Base-by-base conservation (phyloP, 345 rosid genomes). In the Citrus inodora region DNA sequence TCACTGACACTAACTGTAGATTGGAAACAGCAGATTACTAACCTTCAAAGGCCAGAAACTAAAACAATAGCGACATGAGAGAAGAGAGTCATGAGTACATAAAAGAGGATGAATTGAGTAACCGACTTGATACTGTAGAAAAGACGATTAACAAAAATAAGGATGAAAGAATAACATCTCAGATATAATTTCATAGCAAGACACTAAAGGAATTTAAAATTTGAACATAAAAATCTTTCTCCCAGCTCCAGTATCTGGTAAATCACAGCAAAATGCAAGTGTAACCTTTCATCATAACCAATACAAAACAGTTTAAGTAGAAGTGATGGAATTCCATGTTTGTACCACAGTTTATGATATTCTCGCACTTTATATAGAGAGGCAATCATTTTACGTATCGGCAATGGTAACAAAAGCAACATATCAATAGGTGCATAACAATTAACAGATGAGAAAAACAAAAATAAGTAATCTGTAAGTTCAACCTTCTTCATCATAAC, bases 1-100 rank as follows among this genome's bases (percentile, higher is more conserved):
- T 97, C 99, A 86, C 97, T 94, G 37, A 97, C 98, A 83, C 97
- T 93, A 85, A 94, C 99, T 97, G 98, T 67, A 76, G 79, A 78
- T 70, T 37, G 79, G 66, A 76, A 46, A 78, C 75, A 46, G 7
- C 66, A 76, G 62, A 61, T 42, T 8, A 67, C 25, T n/a, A 28
- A 33, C 22, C 25, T 33, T 24, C 19, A 6, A 22, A 38, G 22
- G 71, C 28, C 32, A 27, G 10, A 56, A 38, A 59, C 9, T 10
- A 46, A 7, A 42, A 24, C 51, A 71, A 32, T 48, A 27, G 40
- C 74, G 30, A 40, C 2, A 35, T 33, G 68, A n/a, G 59, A 53
- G 46, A 2, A 65, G 16, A 65, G 19, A 42, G 27, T 37, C 68
- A 74, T n/a, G 22, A 72, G 40, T 32, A 40, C 59, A 25, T 14